phyloP scores from a whole-genome alignment of 2,329 filamentous ascomycete genomes.

The Sclerotinia sclerotiorum region DNA sequence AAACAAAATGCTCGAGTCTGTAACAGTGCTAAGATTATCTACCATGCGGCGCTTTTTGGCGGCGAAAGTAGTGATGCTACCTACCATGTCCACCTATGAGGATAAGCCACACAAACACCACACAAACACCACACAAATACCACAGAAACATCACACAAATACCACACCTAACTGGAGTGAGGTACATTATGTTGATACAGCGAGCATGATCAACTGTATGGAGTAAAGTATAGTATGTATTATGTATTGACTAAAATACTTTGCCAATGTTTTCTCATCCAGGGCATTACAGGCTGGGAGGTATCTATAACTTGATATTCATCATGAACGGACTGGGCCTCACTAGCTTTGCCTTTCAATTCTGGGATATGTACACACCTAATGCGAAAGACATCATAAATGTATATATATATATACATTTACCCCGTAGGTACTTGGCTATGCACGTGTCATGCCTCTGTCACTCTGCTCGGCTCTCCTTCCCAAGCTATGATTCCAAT shows the following conservation, averaged over 20 bases:
- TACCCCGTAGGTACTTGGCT: not conserved
- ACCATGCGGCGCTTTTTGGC: conserved; percentile 10
- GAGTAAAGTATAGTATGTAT: no score
- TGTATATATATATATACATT: no score
- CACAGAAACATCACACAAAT: not conserved
- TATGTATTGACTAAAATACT: not conserved
- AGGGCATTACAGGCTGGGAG: no score
- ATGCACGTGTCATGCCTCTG: not conserved
- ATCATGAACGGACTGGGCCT: not conserved
- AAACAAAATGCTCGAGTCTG: not conserved
- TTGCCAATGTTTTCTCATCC: not conserved
- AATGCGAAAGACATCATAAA: not conserved
- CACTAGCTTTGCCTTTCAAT: not conserved
- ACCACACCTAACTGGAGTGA: not conserved
- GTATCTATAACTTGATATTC: no score
- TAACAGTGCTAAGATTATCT: no score
- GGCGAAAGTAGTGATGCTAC: conserved; percentile 3
- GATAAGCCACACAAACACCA: conserved; percentile 5
- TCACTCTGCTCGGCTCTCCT: not conserved
- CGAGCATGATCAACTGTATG: not conserved
- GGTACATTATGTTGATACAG: conserved; percentile 3
- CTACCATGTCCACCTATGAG: conserved; percentile 10
- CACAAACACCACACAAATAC: not conserved
- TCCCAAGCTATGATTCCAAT: not conserved
- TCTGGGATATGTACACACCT: not conserved